These are phyloP conservation scores for Amphibolis antarctica DNA, from an alignment of 106 monocot species.

Conservation along the genomic window DNA sequence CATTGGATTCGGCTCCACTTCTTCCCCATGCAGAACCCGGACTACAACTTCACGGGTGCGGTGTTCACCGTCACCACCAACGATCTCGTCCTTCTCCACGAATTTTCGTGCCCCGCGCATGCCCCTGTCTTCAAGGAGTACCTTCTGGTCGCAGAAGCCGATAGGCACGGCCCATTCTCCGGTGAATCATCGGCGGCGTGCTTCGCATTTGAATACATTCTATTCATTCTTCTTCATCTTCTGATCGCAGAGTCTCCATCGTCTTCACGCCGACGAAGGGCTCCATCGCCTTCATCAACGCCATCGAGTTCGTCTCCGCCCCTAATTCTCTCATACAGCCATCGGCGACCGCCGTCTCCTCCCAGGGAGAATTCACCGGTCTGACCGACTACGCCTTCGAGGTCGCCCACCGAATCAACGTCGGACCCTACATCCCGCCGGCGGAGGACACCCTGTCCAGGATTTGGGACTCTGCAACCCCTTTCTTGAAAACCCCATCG, in stretches of 20 bases:
- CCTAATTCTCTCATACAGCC: constrained; percentile 44
- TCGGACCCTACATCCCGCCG: constrained; percentile 46
- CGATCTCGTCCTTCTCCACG: constrained; percentile 64
- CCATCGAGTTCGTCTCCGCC: constrained; percentile 70
- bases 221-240: neutral
- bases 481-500: constrained; percentile 20
- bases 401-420: constrained; percentile 55
- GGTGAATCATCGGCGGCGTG: neutral
- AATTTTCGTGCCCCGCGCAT: constrained; percentile 34
- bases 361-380: constrained; percentile 10
- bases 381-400: constrained; percentile 39
- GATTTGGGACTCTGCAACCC: constrained; percentile 28
- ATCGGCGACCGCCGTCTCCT: constrained; percentile 8
- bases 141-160: constrained; percentile 51
- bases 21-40: constrained; percentile 33
- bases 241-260: constrained; percentile 28
- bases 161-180: neutral
- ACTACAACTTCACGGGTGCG: constrained; percentile 45
- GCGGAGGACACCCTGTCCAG: constrained; percentile 60
- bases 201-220: neutral
- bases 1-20: constrained; percentile 74
- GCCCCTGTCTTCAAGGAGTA: constrained; percentile 52
- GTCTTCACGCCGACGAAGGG: constrained; percentile 39
- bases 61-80: constrained; percentile 62
- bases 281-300: constrained; percentile 80